A percentile compares a stretch with the other conserved stretches of the same genome.
phyloP scores from a whole-genome alignment of 2,329 filamentous ascomycete genomes.

The Lachnellula arida region DNA sequence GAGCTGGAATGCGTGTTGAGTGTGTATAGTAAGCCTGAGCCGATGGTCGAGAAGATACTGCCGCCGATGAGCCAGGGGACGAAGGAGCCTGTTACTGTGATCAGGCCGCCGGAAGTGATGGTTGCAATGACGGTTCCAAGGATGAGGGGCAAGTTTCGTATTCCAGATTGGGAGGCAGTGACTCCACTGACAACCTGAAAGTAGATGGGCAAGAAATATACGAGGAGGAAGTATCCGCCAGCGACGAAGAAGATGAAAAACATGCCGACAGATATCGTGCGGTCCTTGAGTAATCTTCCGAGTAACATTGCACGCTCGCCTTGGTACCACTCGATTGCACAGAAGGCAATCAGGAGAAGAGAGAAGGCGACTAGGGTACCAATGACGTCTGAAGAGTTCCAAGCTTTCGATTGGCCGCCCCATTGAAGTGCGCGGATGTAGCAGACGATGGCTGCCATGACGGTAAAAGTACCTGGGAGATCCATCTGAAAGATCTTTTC shows the following conservation, averaged over 20 bases:
- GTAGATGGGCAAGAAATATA: constrained; percentile 48
- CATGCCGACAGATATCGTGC: constrained; percentile 40
- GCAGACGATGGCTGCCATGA: constrained; percentile 42
- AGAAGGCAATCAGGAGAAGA: constrained; percentile 33
- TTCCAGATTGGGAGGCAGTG: constrained; percentile 26
- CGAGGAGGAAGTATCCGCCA: constrained; percentile 39
- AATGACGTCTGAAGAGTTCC: constrained; percentile 39
- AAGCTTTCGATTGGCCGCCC: constrained; percentile 41
- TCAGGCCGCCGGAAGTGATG: constrained; percentile 32
- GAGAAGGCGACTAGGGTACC: constrained; percentile 40
- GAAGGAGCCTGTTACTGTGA: constrained; percentile 34
- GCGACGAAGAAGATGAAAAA: constrained; percentile 41
- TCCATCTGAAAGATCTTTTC: constrained; percentile 48
- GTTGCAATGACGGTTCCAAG: constrained; percentile 30
- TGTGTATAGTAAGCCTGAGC: constrained; percentile 53
- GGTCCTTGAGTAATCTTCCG: constrained; percentile 39
- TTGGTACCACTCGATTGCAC: constrained; percentile 36
- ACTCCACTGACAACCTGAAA: constrained; percentile 42
- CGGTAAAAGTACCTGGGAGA: constrained; percentile 39
- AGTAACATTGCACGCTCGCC: constrained; percentile 49
- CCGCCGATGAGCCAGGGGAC: constrained; percentile 34
- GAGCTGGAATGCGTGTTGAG: constrained; percentile 43
- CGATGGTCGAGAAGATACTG: constrained; percentile 28
- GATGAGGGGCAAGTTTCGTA: constrained; percentile 39
- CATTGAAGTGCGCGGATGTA: constrained; percentile 46